Evolutionary conservation across 73 alveolate species (phyloP), one percentile per base, ranked within the genome.

Genomic region (Paramecium sonneborni): DNA sequence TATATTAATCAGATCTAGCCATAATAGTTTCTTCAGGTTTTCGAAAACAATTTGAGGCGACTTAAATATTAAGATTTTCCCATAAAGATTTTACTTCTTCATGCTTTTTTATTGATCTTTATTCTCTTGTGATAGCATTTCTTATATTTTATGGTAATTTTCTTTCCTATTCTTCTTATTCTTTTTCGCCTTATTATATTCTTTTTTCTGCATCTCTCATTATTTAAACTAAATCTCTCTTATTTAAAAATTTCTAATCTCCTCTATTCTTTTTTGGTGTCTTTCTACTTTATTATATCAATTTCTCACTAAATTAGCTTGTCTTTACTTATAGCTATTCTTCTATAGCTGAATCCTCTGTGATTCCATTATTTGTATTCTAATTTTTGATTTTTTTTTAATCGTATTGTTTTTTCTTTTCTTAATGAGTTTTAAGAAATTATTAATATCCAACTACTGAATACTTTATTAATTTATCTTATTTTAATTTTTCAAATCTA

Each of bases 251-350:
- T 24, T 79, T 79, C 21, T 43, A 79, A 39, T 79, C 90, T 79
- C 90, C 90, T 24, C 74, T 79, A 79, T 79, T 79, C 76, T 79
- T 79, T 46, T 79, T 79, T 0, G 90, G 90, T 10, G 90, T 79
- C 32, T 79, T 79, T 26, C 90, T 76, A 10, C n/a, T 23, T 44
- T 43, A 14, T 6, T 79, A 52, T 4, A 52, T 52, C 7, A 52
- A 3, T 52, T 52, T 52, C 68, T 52, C 68, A 52, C 68, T 52
- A 21, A 52, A 52, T 14, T 52, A 52, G 7, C 68, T 52, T 52
- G 68, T 52, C 14, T 52, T 52, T 9, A 52, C 12, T 12, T 41
- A 26, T 24, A 10, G 15, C 24, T 43, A 38, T 0, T 79, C 90
- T n/a, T 79, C 90, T 30, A 20, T 37, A 11, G 5, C 1, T 10